Percentiles rank a stretch among this genome's conserved stretches.
phyloP scores from a whole-genome alignment of 2,329 filamentous ascomycete species.

The Talaromyces pinophilus region DNA sequence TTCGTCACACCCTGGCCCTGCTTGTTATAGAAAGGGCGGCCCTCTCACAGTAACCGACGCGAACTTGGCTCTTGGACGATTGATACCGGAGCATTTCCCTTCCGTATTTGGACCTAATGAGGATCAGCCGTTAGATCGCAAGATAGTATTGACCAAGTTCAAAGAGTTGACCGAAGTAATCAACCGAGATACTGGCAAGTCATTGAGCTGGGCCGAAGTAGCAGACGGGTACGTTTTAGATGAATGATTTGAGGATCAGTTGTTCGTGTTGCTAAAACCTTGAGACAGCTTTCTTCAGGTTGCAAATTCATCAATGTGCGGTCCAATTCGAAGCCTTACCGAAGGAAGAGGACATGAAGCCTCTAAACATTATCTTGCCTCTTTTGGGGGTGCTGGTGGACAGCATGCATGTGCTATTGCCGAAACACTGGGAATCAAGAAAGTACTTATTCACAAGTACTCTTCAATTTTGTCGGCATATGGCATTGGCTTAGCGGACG shows the following conservation, averaged over 20 bases:
- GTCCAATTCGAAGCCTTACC: conserved; percentile 29
- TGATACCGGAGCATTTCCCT: conserved; percentile 72
- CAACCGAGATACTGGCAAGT: conserved; percentile 34
- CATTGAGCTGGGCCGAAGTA: conserved; percentile 20
- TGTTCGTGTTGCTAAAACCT: not conserved
- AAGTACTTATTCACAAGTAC: conserved; percentile 47
- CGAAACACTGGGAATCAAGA: conserved; percentile 42
- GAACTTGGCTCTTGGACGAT: conserved; percentile 78
- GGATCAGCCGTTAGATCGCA: conserved; percentile 41
- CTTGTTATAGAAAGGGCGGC: conserved; percentile 86
- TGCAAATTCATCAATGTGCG: conserved; percentile 29
- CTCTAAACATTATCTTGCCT: conserved; percentile 31
- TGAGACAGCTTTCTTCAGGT: conserved; percentile 27
- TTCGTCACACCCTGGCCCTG: conserved; percentile 83
- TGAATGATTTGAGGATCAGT: too few relatives aligned
- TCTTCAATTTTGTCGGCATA: conserved; percentile 49
- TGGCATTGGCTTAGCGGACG: conserved; percentile 46
- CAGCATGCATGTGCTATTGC: conserved; percentile 49
- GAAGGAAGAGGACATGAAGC: conserved; percentile 31
- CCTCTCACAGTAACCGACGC: conserved; percentile 92
- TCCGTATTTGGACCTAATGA: conserved; percentile 18
- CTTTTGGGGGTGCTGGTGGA: conserved; percentile 38
- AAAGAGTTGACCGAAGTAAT: conserved; percentile 27
- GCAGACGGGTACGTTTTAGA: not conserved
- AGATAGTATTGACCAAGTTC: conserved; percentile 45